phyloP scores from a whole-genome alignment of 2,329 filamentous ascomycete genomes.

The Phialemoniopsis sp. region DNA sequence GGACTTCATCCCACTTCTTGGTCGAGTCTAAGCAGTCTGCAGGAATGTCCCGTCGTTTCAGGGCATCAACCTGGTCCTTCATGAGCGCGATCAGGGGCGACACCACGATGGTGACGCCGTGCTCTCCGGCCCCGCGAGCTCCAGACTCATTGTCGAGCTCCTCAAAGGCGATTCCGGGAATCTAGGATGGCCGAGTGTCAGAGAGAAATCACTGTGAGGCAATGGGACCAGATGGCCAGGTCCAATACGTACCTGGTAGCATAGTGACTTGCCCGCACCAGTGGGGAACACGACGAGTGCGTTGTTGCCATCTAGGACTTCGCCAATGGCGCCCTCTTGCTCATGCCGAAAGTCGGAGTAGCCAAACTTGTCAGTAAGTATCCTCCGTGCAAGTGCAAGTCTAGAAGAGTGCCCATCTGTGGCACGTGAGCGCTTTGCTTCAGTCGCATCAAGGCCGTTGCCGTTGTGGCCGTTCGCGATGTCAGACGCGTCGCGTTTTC shows the following conservation, averaged over 20 bases:
- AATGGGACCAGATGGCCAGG: too few relatives aligned
- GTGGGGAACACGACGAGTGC: conserved; percentile 41
- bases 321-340: conserved; percentile 34
- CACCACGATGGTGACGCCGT: conserved; percentile 51
- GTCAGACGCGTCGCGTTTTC: conserved; percentile 4
- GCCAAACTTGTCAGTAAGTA: conserved; percentile 33
- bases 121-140: conserved; percentile 19
- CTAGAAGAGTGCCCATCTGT: not conserved
- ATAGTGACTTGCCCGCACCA: conserved; percentile 44
- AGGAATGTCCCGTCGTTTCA: conserved; percentile 41
- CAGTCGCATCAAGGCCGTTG: conserved; percentile 4
- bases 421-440: not conserved
- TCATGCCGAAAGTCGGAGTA: conserved; percentile 36
- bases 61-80: conserved; percentile 57
- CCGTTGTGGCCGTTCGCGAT: conserved; percentile 5
- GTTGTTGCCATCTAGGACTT: conserved; percentile 32
- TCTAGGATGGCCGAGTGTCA: conserved; percentile 19
- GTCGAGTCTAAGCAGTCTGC: conserved; percentile 54
- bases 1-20: conserved; percentile 43
- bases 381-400: conserved; percentile 12
- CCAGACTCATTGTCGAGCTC: conserved; percentile 29
- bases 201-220: not conserved
- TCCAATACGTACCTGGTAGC: conserved; percentile 34
- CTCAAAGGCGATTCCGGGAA: conserved; percentile 41
- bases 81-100: conserved; percentile 54